Base-by-base conservation (phyloP, 2,329 filamentous ascomycete species). In the Apiospora arundinis region DNA sequence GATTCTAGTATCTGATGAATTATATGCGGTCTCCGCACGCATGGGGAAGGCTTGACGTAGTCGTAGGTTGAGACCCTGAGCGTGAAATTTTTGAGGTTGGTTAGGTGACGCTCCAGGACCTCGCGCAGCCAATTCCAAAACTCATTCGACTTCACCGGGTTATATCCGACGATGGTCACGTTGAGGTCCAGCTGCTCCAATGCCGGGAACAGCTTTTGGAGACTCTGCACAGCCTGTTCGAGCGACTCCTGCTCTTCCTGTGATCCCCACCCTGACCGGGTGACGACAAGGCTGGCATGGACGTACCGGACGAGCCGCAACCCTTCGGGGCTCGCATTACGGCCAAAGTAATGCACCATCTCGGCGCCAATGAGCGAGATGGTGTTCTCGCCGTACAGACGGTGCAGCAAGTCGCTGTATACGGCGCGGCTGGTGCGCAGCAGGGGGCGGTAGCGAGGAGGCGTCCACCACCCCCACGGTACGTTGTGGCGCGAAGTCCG, bases 311-410 rank as follows among this genome's bases (percentile, higher is more conserved):
- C 66, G 28, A 73, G 68, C 16, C 21, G 14, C 32, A 76, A 52
- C 0, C 74, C 74, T 60, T 76, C 74, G 1, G 73, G 74, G 14
- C 74, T 76, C 63, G 73, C 73, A 23, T 75, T 75, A 8, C 74
- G 74, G 46, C 70, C 69, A 40, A 76, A 76, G 44, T 73, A 75
- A 1, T 67, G 74, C 60, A 72, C 73, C 28, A 76, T 74, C 23
- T 75, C 71, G 5, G 69, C 69, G 23, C 74, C 73, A 60, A 75
- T 71, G 18, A 76, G 68, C n/a, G 73, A 75, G 42, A 75, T 68
- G 12, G 74, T 76, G 37, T 73, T 73, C 9, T 70, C 45, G 2
- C 69, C 72, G 32, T 75, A 76, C 37, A 76, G 66, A 11, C 74
- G 32, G 16, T 73, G 70, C 12, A 76, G 67, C 2, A 71, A 32